A percentile compares a stretch with the other conserved stretches of the same genome.
phyloP scores from a whole-genome alignment of 1,284 basidiomycete species.

The Schizophyllum commune region DNA sequence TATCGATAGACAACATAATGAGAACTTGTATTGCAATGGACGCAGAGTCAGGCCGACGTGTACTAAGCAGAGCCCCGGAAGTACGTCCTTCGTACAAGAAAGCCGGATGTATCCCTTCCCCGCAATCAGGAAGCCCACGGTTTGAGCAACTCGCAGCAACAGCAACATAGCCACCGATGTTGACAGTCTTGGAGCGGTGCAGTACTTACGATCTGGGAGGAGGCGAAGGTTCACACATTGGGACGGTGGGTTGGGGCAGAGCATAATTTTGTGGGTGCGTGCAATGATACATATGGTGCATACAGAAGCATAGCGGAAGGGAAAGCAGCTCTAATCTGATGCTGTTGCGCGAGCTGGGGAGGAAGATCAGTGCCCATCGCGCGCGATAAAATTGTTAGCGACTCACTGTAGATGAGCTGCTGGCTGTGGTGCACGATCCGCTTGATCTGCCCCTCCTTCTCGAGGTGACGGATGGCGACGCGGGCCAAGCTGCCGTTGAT shows the following conservation, averaged over 20 bases:
- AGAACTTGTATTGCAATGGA: too few relatives aligned
- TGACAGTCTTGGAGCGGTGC: too few relatives aligned
- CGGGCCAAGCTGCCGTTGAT: constrained; percentile 95
- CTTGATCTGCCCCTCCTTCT: constrained; percentile 95
- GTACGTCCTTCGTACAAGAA: too few relatives aligned
- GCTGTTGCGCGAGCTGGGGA: constrained; percentile 53
- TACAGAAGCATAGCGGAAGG: constrained; percentile 29
- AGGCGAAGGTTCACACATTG: not conserved
- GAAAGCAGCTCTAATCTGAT: constrained; percentile 42
- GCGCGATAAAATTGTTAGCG: constrained; percentile 3
- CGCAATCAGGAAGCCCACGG: too few relatives aligned
- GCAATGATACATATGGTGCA: constrained; percentile 37
- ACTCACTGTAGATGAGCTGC: constrained; percentile 91
- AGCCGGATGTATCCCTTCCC: too few relatives aligned
- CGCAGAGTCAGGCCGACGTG: too few relatives aligned
- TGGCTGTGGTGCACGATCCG: constrained; percentile 92
- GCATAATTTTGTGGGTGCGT: constrained; percentile 19
- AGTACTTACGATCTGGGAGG: too few relatives aligned
- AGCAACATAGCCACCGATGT: too few relatives aligned
- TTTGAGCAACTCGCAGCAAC: too few relatives aligned
- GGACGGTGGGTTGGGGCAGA: not conserved
- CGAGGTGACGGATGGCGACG: constrained; percentile 87
- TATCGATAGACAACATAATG: too few relatives aligned
- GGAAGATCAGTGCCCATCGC: constrained; percentile 5
- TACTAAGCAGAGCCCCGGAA: too few relatives aligned